These are phyloP conservation scores for Chlorella ohadii DNA, from an alignment of 139 green algal genomes.

Conservation along the genomic window DNA sequence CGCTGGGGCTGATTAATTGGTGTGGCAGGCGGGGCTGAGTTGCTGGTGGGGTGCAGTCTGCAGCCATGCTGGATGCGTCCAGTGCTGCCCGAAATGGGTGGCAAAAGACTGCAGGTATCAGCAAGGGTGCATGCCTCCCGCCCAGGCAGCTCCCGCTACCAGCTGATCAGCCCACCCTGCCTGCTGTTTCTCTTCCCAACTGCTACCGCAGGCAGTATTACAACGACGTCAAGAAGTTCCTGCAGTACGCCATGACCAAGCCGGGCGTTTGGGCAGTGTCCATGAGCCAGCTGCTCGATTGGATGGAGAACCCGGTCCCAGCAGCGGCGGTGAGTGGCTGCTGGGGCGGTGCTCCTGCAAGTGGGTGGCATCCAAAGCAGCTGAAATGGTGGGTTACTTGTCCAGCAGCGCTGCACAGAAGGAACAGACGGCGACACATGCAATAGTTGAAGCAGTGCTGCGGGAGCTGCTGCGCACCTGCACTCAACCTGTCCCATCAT, in stretches of 20 bases:
- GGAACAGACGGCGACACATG: too few relatives aligned
- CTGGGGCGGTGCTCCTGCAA: background rate
- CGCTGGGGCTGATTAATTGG: background rate
- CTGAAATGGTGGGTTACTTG: background rate
- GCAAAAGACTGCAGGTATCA: too few relatives aligned
- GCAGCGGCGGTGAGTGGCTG: background rate
- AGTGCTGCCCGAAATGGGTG: too few relatives aligned
- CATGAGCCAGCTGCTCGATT: slow-evolving; percentile 3
- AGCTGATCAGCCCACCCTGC: too few relatives aligned
- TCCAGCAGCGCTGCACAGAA: too few relatives aligned
- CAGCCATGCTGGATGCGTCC: background rate
- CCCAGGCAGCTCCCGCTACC: too few relatives aligned
- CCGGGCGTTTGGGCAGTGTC: slow-evolving; percentile 7
- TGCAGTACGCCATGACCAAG: background rate
- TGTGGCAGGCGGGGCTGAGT: too few relatives aligned
- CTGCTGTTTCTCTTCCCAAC: too few relatives aligned
- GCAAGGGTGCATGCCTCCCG: too few relatives aligned
- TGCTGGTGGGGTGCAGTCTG: background rate
- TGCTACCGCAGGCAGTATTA: background rate
- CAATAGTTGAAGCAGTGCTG: too few relatives aligned
- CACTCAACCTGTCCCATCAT: background rate
- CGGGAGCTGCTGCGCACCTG: too few relatives aligned
- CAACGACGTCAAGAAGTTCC: background rate
- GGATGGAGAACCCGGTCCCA: slow-evolving; percentile 16
- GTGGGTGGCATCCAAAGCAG: background rate